Percentiles rank a stretch among this genome's conserved stretches.
phyloP scores from a whole-genome alignment of 192 early-diverging fungal genomes.

The Entomortierella lignicola region DNA sequence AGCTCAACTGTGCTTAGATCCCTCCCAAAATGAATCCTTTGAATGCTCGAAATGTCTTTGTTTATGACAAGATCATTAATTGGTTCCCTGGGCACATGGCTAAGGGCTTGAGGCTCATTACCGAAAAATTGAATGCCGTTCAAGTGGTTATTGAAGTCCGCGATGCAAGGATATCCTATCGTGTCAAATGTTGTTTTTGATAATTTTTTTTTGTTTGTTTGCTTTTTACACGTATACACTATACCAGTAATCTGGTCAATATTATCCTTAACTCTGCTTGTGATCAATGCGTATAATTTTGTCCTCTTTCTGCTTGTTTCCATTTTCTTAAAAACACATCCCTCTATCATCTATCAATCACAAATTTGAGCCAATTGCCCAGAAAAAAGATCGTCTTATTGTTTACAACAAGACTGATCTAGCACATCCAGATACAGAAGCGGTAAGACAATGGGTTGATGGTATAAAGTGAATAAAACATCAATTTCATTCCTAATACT shows the following conservation, averaged over 20 bases:
- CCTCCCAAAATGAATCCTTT: constrained; percentile 32
- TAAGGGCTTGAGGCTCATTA: constrained; percentile 79
- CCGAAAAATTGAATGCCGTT: constrained; percentile 73
- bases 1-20: background rate
- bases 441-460: constrained; percentile 17
- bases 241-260: too few relatives aligned
- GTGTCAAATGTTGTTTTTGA: constrained; percentile 6
- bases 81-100: constrained; percentile 94
- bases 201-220: constrained; percentile 1
- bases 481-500: background rate
- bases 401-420: constrained; percentile 96
- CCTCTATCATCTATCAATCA: constrained; percentile 92
- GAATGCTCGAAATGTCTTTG: constrained; percentile 38
- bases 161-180: constrained; percentile 79
- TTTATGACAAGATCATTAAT: constrained; percentile 77
- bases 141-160: constrained; percentile 95
- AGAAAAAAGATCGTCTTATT: constrained; percentile 76
- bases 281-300: background rate
- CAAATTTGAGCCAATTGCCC: constrained; percentile 77
- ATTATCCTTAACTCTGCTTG: constrained; percentile 44
- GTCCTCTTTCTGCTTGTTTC: background rate
- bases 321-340: constrained; percentile 58
- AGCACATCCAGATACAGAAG: constrained; percentile 70
- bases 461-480: background rate
- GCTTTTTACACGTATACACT: background rate